Evolutionary conservation across 2,329 filamentous ascomycete genomes (phyloP), one percentile per base, ranked within the genome.

Genomic region (Cladobotryum mycophilum): DNA sequence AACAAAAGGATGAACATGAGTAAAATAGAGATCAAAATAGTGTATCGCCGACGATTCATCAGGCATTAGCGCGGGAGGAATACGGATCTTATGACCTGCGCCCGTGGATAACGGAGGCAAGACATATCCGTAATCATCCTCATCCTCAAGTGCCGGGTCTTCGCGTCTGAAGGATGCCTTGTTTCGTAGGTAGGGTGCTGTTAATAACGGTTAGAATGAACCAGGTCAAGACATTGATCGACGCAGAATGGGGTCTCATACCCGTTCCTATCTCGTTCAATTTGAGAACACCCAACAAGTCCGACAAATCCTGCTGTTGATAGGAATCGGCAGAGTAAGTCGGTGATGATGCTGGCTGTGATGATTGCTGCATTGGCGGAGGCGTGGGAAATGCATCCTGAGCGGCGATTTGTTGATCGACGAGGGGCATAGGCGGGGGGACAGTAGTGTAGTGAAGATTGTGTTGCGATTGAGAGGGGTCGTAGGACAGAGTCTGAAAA

Each of bases 61-160:
- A 1, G 92, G 92, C 90, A 97, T 96, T 61, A 97, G 79, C 61
- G 95, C 90, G 0, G 87, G 88, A 1, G 92, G 93, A 55, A 97
- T 96, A 35, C 89, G 82, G 52, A 96, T 86, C 52, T 86, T 90
- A 18, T 84, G 76, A 45, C 89, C 89, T 7, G 88, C 80, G 8
- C 83, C 81, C 6, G 79, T 78, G 14, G 80, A 78, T 34, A 86
- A 79, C 12, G 82, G 80, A 34, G 89, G 90, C 8, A 95, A 68
- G 30, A 79, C 70, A 41, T 82, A 80, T 58, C 89, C 86, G 53
- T 79, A 84, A 51, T 96, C 86, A 53, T 91, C 87, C 20, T 81
- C 72, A 11, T 84, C 87, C 53, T 88, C 85, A 34, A 87, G 69
- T 0, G 80, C 82, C 1, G 86, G 85, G 34, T 81, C 76, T 44